These are phyloP conservation scores for Luffa acutangula DNA, from an alignment of 306 rosid genomes.

Conservation along the genomic window DNA sequence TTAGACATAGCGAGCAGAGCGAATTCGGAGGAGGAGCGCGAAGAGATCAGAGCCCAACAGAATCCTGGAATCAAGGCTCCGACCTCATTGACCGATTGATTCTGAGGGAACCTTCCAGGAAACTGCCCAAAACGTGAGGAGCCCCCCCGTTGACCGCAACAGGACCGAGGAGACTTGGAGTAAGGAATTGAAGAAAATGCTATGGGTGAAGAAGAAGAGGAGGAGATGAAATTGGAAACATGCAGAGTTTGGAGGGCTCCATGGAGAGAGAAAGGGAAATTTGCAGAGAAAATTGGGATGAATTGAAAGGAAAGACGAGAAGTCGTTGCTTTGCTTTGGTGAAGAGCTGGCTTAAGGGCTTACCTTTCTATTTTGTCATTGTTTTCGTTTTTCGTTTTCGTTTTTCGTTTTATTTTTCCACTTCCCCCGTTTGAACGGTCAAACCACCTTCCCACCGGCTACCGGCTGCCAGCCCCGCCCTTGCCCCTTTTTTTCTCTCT, in stretches of 20 bases:
- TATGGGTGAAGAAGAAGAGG: neutral
- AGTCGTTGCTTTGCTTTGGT: constrained; percentile 1
- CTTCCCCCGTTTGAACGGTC: constrained; percentile 4
- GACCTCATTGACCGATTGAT: neutral
- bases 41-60: neutral
- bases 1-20: neutral
- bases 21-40: neutral
- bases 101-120: neutral
- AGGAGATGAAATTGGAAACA: neutral
- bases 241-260: neutral
- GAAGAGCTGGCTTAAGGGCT: neutral
- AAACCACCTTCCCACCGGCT: neutral
- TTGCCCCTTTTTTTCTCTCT: neutral
- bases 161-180: neutral
- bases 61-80: neutral
- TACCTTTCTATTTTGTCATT: neutral
- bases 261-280: neutral
- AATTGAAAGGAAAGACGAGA: neutral
- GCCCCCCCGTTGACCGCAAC: neutral
- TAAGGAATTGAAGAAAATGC: neutral
- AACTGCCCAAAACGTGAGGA: neutral
- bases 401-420: neutral
- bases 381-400: neutral
- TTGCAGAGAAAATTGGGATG: neutral
- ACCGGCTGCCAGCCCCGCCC: neutral